Evolutionary conservation across 2,329 filamentous ascomycete species (phyloP).

Genomic region (Claviceps africana): DNA sequence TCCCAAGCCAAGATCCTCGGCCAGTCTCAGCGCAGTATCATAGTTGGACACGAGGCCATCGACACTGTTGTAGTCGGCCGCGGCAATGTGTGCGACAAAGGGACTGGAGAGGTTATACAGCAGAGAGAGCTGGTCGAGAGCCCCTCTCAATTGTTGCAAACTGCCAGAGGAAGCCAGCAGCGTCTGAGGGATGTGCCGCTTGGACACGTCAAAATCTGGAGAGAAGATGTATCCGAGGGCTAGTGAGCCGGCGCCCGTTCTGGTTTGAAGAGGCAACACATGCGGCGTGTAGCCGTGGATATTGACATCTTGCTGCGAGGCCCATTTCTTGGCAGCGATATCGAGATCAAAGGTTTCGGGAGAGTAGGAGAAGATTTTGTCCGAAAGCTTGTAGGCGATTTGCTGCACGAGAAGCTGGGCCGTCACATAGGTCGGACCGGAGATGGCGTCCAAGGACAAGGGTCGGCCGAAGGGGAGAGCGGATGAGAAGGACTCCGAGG

Average conservation of each 20-base stretch:
- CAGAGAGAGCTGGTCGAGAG: constrained; percentile 80
- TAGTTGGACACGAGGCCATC: constrained; percentile 79
- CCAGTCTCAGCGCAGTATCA: constrained; percentile 59
- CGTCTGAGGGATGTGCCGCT: constrained; percentile 81
- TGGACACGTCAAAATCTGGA: constrained; percentile 84
- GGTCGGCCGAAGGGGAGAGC: constrained; percentile 43
- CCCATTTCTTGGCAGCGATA: constrained; percentile 67
- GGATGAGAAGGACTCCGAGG: constrained; percentile 32
- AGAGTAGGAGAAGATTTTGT: constrained; percentile 96
- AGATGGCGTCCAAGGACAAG: constrained; percentile 47
- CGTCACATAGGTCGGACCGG: constrained; percentile 82
- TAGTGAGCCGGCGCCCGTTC: constrained; percentile 77
- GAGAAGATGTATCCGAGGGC: constrained; percentile 96
- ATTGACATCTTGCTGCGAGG: constrained; percentile 55
- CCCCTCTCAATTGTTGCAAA: constrained; percentile 64
- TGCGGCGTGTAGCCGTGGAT: constrained; percentile 66
- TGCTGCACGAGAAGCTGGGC: constrained; percentile 91
- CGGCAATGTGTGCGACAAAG: constrained; percentile 82
- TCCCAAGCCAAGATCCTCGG: constrained; percentile 81
- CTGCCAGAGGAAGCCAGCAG: constrained; percentile 77
- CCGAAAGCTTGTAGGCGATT: constrained; percentile 84
- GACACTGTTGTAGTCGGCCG: constrained; percentile 63
- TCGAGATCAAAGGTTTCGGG: constrained; percentile 89
- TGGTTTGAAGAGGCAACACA: constrained; percentile 70
- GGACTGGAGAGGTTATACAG: constrained; percentile 87